A percentile compares a stretch with the other conserved stretches of the same genome.
These are phyloP conservation scores for Phytophthora meadii DNA, from an alignment of 352 stramenopile genomes.

Conservation along the genomic window DNA sequence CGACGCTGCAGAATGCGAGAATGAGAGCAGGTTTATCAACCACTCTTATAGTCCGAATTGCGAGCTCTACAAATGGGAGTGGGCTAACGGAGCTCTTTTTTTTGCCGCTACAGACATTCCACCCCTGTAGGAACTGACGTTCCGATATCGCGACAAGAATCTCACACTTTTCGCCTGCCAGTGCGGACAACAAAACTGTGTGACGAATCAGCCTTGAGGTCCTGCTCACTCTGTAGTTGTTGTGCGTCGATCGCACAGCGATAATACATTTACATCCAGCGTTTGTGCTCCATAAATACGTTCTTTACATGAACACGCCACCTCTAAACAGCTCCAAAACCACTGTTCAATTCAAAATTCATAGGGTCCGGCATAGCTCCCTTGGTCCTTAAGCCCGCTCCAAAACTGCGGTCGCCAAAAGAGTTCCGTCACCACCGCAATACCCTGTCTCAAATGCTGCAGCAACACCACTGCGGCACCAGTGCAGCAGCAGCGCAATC, in stretches of 20 bases:
- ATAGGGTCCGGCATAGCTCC: too few species aligned
- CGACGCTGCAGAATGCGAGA: not conserved
- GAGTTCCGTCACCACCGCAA: too few species aligned
- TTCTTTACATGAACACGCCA: too few species aligned
- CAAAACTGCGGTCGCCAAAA: too few species aligned
- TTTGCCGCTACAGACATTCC: not conserved
- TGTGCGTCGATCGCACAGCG: not conserved
- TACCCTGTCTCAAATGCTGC: not conserved
- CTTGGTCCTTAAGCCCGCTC: too few species aligned
- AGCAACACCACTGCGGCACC: too few species aligned
- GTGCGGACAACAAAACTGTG: not conserved
- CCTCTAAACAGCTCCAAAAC: too few species aligned
- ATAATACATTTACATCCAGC: not conserved
- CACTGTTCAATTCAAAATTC: too few species aligned
- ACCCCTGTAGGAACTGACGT: not conserved
- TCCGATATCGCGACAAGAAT: not conserved
- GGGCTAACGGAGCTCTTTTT: not conserved
- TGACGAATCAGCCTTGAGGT: not conserved
- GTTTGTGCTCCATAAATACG: too few species aligned
- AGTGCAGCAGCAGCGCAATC: too few species aligned
- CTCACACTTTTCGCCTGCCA: not conserved
- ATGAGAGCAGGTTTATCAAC: not conserved
- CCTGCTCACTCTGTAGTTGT: too few species aligned
- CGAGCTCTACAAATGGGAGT: not conserved
- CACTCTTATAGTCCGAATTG: slow-evolving; percentile 1